Conservation (phyloP, 371 early-diverging fungal genomes). For the Lichtheimia corymbifera region DNA sequence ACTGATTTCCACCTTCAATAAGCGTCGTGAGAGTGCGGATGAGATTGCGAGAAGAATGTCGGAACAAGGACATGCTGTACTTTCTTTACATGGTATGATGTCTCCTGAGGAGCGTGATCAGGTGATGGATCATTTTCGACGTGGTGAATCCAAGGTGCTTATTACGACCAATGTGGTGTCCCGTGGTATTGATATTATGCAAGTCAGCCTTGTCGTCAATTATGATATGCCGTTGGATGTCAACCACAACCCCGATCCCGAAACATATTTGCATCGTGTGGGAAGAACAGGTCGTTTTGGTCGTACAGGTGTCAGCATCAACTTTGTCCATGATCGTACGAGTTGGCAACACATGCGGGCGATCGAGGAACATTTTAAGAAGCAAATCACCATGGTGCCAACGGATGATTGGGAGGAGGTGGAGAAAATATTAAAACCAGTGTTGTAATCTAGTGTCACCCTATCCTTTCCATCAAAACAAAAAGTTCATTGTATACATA, state of each 20-base stretch:
- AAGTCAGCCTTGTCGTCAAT: constrained; percentile 97
- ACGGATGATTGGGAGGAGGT: constrained; percentile 79
- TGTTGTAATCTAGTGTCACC: constrained; percentile 1
- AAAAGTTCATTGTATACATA: no score
- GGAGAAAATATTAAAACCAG: constrained; percentile 70
- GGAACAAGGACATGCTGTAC: constrained; percentile 83
- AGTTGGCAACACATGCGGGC: constrained; percentile 72
- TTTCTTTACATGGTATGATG: constrained; percentile 89
- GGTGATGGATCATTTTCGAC: constrained; percentile 91
- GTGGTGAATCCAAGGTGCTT: constrained; percentile 91
- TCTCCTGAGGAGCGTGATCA: constrained; percentile 83
- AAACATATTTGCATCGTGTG: constrained; percentile 98
- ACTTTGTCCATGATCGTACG: constrained; percentile 86
- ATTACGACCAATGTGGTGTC: constrained; percentile 96
- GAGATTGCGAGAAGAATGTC: constrained; percentile 76
- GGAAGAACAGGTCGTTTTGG: constrained; percentile 99
- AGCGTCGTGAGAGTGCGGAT: constrained; percentile 85
- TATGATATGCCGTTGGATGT: constrained; percentile 89
- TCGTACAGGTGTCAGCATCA: constrained; percentile 94
- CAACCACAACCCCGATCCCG: constrained; percentile 71
- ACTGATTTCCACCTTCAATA: background rate
- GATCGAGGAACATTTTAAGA: constrained; percentile 78
- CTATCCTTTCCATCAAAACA: no score
- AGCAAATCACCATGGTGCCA: constrained; percentile 74
- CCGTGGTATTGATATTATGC: constrained; percentile 96